A percentile compares a stretch with the other conserved stretches of the same genome.
phyloP scores from a whole-genome alignment of 73 alveolate genomes.

The Paramecium tetraurelia region DNA sequence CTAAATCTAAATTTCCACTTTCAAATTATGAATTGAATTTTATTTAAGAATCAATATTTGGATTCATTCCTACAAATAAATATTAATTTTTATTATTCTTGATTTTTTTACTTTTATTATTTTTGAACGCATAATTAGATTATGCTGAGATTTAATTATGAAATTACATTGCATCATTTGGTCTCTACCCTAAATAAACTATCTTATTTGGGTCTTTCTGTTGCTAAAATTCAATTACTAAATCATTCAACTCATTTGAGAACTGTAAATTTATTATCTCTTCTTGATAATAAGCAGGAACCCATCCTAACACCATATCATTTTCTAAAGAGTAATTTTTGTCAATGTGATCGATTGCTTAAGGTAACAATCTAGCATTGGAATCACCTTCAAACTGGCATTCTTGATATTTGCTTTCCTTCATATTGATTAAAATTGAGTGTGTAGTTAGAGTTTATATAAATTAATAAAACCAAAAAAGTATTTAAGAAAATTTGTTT shows the following conservation, averaged over 20 bases:
- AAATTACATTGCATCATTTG: conserved; percentile 55
- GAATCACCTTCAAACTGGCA: background rate
- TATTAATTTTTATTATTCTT: background rate
- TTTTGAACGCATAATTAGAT: conserved; percentile 43
- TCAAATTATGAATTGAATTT: conserved; percentile 94
- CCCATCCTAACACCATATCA: conserved; percentile 80
- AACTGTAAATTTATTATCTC: conserved; percentile 29
- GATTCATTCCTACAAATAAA: conserved; percentile 55
- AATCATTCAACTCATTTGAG: background rate
- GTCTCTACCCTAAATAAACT: conserved; percentile 67
- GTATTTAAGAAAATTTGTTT: background rate
- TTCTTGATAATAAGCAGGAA: background rate
- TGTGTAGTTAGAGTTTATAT: background rate
- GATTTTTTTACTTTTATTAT: background rate
- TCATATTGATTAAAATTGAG: background rate
- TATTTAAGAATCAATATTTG: conserved; percentile 50
- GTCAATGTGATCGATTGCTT: conserved; percentile 18
- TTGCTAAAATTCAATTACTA: background rate
- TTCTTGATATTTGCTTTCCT: background rate
- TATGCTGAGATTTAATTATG: conserved; percentile 52
- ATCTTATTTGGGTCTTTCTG: conserved; percentile 41
- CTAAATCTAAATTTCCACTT: conserved; percentile 86
- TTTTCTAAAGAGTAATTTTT: conserved; percentile 72
- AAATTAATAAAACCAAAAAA: background rate
- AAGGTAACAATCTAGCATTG: background rate